Evolutionary conservation across 2,329 filamentous ascomycete species (phyloP), one percentile per base, ranked within the genome.

Genomic region (Stemphylium vesicarium): DNA sequence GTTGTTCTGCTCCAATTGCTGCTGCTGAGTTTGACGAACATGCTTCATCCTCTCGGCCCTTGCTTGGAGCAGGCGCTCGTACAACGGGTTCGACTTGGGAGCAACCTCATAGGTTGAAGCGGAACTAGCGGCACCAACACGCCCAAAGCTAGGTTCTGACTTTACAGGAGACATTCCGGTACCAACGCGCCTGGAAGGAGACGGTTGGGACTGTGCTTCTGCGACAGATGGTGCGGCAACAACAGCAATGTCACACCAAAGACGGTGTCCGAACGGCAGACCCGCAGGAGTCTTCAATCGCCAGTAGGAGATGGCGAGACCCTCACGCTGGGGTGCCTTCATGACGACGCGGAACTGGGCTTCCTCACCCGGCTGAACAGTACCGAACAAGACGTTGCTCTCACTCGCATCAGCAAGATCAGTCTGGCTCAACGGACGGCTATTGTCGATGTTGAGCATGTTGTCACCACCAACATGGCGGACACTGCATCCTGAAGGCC

Each of bases 241-340:
- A 53, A 97, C 91, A 45, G 86, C 84, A 60, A 99, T 86, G 63
- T 98, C 92, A 72, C 94, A 97, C 94, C 94, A 99, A 42, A 99
- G 82, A 69, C 92, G 90, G 79, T 97, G 91, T 35, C 95, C 95
- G 63, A 98, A 97, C 62, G 91, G 89, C 61, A 84, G 81, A 20
- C 93, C 93, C 53, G 91, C 87, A 7, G 87, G 83, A 55, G 91
- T 87, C 66, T 93, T 96, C 63, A 99, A 81, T 59, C 94, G 92
- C 95, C 95, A 99, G 83, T 97, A 97, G 1, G 95, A 98, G 70
- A 96, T 95, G 56, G 88, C 83, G 75, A 89, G 90, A 50, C 94
- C 93, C 50, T 86, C 78, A 43, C 90, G 89, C 47, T 81, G 77
- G 13, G 94, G 92, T 15, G 92, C 91, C 75, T 92, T 91, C 75